These are phyloP conservation scores for Brettanomyces sp. DNA, from an alignment of 805 yeast genomes.

Conservation along the genomic window DNA sequence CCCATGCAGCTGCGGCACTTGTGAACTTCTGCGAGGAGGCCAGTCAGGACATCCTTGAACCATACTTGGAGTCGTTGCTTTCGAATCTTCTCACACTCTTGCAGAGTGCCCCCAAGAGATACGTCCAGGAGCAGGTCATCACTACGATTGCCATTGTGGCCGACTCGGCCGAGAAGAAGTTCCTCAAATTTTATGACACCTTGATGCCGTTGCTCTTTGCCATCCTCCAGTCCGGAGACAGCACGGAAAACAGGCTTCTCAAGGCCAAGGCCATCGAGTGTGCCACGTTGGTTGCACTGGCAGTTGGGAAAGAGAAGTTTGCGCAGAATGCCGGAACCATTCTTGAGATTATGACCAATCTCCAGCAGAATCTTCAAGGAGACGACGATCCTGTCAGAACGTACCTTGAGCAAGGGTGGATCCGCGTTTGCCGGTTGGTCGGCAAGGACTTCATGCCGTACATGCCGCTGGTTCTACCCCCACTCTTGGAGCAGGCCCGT, in stretches of 20 bases:
- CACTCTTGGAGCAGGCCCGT: slow-evolving; percentile 77
- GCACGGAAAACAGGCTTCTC: slow-evolving; percentile 63
- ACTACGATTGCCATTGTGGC: slow-evolving; percentile 97
- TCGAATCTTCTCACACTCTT: slow-evolving; percentile 65
- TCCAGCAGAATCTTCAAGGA: slow-evolving; percentile 46
- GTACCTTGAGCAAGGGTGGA: slow-evolving; percentile 93
- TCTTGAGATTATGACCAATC: slow-evolving; percentile 57
- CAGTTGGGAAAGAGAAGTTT: slow-evolving; percentile 90
- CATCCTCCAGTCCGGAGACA: slow-evolving; percentile 66
- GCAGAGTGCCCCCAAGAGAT: slow-evolving; percentile 72
- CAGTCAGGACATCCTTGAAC: slow-evolving; percentile 75
- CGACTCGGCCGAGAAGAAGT: slow-evolving; percentile 85
- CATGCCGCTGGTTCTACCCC: slow-evolving; percentile 79
- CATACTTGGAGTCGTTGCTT: slow-evolving; percentile 79
- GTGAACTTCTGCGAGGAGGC: slow-evolving; percentile 95
- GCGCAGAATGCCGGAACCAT: slow-evolving; percentile 64
- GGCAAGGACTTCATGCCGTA: slow-evolving; percentile 82
- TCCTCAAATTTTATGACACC: slow-evolving; percentile 86
- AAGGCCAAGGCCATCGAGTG: slow-evolving; percentile 95
- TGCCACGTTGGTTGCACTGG: slow-evolving; percentile 85
- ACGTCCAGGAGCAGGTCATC: slow-evolving; percentile 94
- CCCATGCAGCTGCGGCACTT: slow-evolving; percentile 97
- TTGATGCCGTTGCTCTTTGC: slow-evolving; percentile 82
- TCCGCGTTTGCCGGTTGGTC: slow-evolving; percentile 77
- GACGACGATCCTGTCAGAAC: slow-evolving; percentile 86